Conservation (phyloP, 768 basidiomycete species). For the Pholiota conissans region DNA sequence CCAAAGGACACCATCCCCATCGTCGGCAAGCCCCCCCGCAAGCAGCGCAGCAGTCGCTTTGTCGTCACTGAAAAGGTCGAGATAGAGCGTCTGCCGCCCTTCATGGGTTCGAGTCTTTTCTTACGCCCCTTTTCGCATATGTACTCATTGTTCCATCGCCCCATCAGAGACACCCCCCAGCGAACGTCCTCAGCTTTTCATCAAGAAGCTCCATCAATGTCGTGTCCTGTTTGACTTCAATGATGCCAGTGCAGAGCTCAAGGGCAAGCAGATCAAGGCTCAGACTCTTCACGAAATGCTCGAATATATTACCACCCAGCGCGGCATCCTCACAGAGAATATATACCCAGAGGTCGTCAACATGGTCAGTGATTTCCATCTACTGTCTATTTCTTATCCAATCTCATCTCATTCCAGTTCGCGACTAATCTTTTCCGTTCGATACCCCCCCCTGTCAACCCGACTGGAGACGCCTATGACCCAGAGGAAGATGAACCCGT, state of each 20-base stretch:
- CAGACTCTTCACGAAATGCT: conserved; percentile 98
- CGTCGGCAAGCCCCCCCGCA: conserved; percentile 93
- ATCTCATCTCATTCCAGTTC: conserved; percentile 64
- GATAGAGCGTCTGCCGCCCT: conserved; percentile 90
- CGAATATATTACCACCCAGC: conserved; percentile 97
- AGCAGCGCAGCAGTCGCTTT: conserved; percentile 96
- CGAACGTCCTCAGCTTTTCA: conserved; percentile 89
- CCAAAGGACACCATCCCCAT: conserved; percentile 98
- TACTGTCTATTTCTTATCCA: conserved; percentile 9
- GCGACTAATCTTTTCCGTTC: conserved; percentile 98
- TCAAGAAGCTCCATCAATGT: conserved; percentile 95
- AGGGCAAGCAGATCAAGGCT: conserved; percentile 98
- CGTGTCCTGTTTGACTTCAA: conserved; percentile 98
- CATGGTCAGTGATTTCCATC: conserved; percentile 66
- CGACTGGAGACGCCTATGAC: conserved; percentile 97
- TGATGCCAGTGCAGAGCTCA: conserved; percentile 92
- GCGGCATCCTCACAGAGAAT: conserved; percentile 93
- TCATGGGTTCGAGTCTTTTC: conserved; percentile 62
- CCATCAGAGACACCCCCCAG: conserved; percentile 79
- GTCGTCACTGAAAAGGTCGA: conserved; percentile 96
- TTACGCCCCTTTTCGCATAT: conserved; percentile 4
- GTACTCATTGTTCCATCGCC: conserved; percentile 7
- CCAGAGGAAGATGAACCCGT: conserved; percentile 99
- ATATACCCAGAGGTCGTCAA: conserved; percentile 99
- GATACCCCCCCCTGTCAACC: conserved; percentile 99